Evolutionary conservation across 1,284 basidiomycete species (phyloP).

Genomic region (Volvariella surrecta): DNA sequence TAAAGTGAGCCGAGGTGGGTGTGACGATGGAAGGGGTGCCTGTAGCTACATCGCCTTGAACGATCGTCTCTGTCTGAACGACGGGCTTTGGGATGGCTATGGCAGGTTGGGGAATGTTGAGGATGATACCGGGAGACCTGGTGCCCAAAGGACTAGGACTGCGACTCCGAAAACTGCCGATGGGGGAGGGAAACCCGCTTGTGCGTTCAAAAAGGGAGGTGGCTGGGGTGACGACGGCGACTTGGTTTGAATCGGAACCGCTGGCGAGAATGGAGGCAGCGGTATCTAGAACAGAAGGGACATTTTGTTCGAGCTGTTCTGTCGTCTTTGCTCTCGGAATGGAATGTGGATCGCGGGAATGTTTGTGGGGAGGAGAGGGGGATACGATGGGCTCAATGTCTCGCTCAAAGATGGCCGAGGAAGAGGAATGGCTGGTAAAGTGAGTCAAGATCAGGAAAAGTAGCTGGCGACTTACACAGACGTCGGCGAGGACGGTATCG

Average conservation of each 20-base stretch:
- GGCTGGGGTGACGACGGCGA: slow-evolving; percentile 50
- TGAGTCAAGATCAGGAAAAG: slow-evolving; percentile 1
- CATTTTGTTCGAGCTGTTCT: slow-evolving; percentile 61
- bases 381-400: slow-evolving; percentile 64
- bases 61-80: slow-evolving; percentile 2
- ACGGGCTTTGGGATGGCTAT: slow-evolving; percentile 4
- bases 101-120: slow-evolving; percentile 30
- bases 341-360: slow-evolving; percentile 52
- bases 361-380: slow-evolving; percentile 36
- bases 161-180: slow-evolving; percentile 52
- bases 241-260: slow-evolving; percentile 31
- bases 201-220: slow-evolving; percentile 7
- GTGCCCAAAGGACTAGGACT: slow-evolving; percentile 46
- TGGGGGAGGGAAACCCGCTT: slow-evolving; percentile 58
- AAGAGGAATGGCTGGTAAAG: slow-evolving; percentile 56
- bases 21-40: slow-evolving; percentile 26
- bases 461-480: slow-evolving; percentile 44
- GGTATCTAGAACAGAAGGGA: slow-evolving; percentile 68
- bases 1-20: slow-evolving; percentile 42
- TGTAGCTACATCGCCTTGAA: slow-evolving; percentile 1
- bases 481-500: slow-evolving; percentile 69
- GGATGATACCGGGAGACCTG: slow-evolving; percentile 19
- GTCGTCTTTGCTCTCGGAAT: slow-evolving; percentile 62
- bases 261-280: slow-evolving; percentile 58
- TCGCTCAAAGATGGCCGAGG: slow-evolving; percentile 75